Evolutionary conservation across 257 asterid genomes (phyloP).

Genomic region (Jacaranda copaia): DNA sequence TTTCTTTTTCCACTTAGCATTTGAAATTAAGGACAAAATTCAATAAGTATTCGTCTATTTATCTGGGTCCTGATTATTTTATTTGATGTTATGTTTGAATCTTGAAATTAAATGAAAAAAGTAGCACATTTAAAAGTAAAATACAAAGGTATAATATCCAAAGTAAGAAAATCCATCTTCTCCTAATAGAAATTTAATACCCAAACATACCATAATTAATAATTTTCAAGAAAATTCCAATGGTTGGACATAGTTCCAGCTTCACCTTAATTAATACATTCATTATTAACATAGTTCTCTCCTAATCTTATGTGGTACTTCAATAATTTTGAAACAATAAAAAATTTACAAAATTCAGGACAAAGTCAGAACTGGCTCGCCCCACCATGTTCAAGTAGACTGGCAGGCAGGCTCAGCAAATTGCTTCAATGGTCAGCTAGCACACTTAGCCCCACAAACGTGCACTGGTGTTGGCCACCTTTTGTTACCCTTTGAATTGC

Average conservation of each 20-base stretch:
- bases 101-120: neutral
- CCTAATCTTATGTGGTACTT: neutral
- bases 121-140: no score
- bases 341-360: neutral
- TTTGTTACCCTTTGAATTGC: neutral
- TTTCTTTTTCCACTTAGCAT: neutral
- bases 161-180: no score
- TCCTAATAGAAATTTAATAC: no score
- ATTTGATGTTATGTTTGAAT: neutral
- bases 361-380: neutral
- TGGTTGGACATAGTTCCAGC: neutral
- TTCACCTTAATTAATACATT: neutral
- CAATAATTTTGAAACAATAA: neutral
- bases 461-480: neutral
- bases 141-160: no score
- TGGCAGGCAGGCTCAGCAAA: neutral
- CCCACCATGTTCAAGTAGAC: neutral
- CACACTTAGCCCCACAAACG: slow-evolving; percentile 31
- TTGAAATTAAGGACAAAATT: neutral
- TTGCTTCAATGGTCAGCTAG: slow-evolving; percentile 26
- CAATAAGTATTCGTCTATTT: no score
- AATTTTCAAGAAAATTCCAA: no score
- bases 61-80: neutral
- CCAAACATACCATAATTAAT: no score
- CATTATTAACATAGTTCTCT: neutral